These are phyloP conservation scores for Debaryomyces hansenii DNA, from an alignment of 805 yeast genomes.

Conservation along the genomic window DNA sequence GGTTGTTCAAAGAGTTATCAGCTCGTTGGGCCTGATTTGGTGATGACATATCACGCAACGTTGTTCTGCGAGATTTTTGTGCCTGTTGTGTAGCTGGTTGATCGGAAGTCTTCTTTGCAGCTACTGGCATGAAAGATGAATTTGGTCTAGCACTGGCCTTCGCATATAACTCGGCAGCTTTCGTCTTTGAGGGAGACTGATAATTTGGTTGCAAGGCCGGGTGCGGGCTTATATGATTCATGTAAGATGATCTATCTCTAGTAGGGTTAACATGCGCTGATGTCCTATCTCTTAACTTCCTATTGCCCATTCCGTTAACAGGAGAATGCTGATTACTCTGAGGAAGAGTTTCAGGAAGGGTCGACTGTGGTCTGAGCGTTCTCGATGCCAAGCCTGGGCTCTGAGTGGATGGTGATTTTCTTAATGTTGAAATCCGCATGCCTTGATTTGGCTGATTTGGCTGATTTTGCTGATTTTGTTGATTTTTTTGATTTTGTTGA, in stretches of 20 bases:
- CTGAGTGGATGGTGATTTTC: conserved; percentile 23
- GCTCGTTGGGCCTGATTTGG: not conserved
- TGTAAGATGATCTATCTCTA: conserved; percentile 21
- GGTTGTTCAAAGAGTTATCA: not conserved
- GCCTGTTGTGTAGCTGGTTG: not conserved
- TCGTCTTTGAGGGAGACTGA: conserved; percentile 37
- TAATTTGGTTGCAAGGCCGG: conserved; percentile 40
- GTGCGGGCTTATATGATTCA: conserved; percentile 38
- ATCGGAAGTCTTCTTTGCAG: not conserved
- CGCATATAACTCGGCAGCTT: conserved; percentile 57
- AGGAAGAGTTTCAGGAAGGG: not conserved
- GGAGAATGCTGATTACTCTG: not conserved
- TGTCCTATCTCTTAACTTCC: conserved; percentile 21
- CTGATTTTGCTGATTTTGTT: conserved; percentile 2
- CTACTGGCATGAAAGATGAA: conserved; percentile 16
- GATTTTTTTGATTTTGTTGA: conserved; percentile 11
- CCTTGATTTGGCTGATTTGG: conserved; percentile 5
- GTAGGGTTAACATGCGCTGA: not conserved
- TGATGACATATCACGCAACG: conserved; percentile 7
- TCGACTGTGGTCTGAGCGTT: conserved; percentile 36
- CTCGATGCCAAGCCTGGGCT: conserved; percentile 21
- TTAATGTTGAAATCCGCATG: conserved; percentile 20
- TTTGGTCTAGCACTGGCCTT: conserved; percentile 47
- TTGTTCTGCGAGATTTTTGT: conserved; percentile 4
- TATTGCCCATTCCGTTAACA: conserved; percentile 25